phyloP scores from a whole-genome alignment of 306 rosid genomes.

The Casuarina equisetifolia region DNA sequence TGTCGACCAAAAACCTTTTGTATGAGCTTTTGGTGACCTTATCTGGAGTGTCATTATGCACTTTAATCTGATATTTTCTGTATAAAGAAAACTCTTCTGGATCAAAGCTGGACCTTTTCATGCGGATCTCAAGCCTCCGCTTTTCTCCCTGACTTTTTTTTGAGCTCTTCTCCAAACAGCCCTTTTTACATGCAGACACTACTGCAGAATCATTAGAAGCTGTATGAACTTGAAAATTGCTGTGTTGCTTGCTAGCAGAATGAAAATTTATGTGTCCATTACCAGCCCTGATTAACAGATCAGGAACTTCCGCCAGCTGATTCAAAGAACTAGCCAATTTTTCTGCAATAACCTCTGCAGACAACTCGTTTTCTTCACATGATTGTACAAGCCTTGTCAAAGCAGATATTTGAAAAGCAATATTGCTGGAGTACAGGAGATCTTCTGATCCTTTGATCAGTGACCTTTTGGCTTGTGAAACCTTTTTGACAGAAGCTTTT shows the following conservation, averaged over 20 bases:
- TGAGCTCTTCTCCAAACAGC: constrained; percentile 31
- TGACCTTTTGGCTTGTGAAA: constrained; percentile 62
- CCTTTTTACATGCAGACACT: constrained; percentile 36
- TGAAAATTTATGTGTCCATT: constrained; percentile 90
- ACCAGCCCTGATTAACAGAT: constrained; percentile 70
- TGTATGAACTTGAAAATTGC: constrained; percentile 37
- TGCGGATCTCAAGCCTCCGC: constrained; percentile 63
- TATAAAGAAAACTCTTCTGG: constrained; percentile 73
- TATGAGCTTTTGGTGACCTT: constrained; percentile 65
- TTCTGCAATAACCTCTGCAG: constrained; percentile 66
- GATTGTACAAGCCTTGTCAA: constrained; percentile 42
- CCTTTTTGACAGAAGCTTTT: constrained; percentile 67
- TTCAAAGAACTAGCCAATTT: constrained; percentile 54
- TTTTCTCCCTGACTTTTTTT: constrained; percentile 40
- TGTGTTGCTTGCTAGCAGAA: constrained; percentile 44
- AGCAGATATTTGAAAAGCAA: constrained; percentile 77
- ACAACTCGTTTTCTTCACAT: constrained; percentile 42
- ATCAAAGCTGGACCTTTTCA: constrained; percentile 84
- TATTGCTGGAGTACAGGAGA: constrained; percentile 69
- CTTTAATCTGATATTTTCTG: constrained; percentile 66
- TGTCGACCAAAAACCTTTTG: constrained; percentile 76
- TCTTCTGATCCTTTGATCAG: constrained; percentile 55
- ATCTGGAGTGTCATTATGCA: constrained; percentile 76
- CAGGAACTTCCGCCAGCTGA: constrained; percentile 37
- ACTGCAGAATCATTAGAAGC: constrained; percentile 38